Base-by-base conservation (phyloP, 345 rosid genomes). In the Toxicodendron radicans region DNA sequence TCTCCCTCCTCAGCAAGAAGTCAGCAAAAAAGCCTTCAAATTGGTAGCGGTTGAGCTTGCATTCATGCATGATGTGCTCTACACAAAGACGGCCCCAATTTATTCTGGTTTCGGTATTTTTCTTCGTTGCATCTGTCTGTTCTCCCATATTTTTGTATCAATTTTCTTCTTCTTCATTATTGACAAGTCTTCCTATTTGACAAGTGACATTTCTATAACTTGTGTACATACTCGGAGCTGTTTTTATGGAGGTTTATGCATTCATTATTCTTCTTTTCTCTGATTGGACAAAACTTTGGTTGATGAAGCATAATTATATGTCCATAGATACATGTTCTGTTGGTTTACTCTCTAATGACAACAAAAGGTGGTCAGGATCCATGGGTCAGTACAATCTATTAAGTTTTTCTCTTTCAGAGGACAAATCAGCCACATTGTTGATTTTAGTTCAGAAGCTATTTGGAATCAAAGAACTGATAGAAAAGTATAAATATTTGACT, bases 341-440 rank as follows among this genome's bases (percentile, higher is more conserved):
- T n/a, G 45, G 23, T 14, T 38, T 68, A 38, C 51, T 64, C 0
- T 24, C 24, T 12, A 38, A 52, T 13, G 69, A 38, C n/a, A 51
- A 51, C 38, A 66, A 61, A 65, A 72, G 77, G 58, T 63, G 77
- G 79, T 80, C 74, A 2, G 56, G 46, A 23, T 30, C 63, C 58
- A 72, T 80, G 61, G 70, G 70, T 17, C 76, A 80, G 32, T 62
- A 65, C 60, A 80, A 62, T 68, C 24, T 80, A 0, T 60, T 68
- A 43, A 67, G 71, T 17, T 45, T 3, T 61, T 76, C 30, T 13
- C 7, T 52, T 38, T 38, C 43, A 38, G 43, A 38, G 9, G 7
- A 1, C 5, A 38, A 2, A 54, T 0, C 7, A 5, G 8, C 23
- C 6, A 17, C 32, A 10, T 12, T 18, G 10, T 27, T 13, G 54